Evolutionary conservation across 2,329 filamentous ascomycete genomes (phyloP), one percentile per base, ranked within the genome.

Genomic region (Fusarium tupiense): DNA sequence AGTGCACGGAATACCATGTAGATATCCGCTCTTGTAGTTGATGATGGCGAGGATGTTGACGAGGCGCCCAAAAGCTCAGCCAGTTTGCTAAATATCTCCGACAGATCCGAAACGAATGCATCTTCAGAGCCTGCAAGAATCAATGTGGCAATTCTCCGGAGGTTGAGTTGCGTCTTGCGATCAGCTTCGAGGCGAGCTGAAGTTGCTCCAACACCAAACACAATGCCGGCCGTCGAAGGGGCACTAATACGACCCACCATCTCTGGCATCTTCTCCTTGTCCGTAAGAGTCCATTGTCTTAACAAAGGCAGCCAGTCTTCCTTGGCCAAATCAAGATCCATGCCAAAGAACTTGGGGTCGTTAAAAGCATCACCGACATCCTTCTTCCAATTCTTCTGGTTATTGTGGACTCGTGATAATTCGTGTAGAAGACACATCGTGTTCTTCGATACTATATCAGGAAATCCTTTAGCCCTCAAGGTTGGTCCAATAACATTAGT

Each of bases 201-300:
- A 29, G 94, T 95, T 12, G 96, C 96, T 17, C 97, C 97, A 2
- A 99, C 96, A n/a, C 96, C 96, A 79, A 99, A 99, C 81, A 99
- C 96, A 76, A 99, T 97, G 14, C 96, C 96, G 1, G 97, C 96
- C 20, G 95, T 96, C 3, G 95, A 94, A 11, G 96, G 96, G 8
- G 95, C 90, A 11, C 91, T 91, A 71, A 99, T 89, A 26, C 94
- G 92, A 43, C 89, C 87, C 14, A 98, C 84, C 8, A 98, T 86
- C 71, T 99, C 96, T 0, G 91, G 86, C 83, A 99, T 89, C 53
- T 93, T 91, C 63, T 98, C 95, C 83, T 97, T 98, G 82, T 99
- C 96, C 22, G 90, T 90, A 20, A 95, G 84, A 8, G 91, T 89
- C 93, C 95, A 98, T 80, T 98, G 94, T 44, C 91, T 91, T 29